These are phyloP conservation scores for Rubia yunnanensis DNA, from an alignment of 257 asterid species.

Conservation along the genomic window DNA sequence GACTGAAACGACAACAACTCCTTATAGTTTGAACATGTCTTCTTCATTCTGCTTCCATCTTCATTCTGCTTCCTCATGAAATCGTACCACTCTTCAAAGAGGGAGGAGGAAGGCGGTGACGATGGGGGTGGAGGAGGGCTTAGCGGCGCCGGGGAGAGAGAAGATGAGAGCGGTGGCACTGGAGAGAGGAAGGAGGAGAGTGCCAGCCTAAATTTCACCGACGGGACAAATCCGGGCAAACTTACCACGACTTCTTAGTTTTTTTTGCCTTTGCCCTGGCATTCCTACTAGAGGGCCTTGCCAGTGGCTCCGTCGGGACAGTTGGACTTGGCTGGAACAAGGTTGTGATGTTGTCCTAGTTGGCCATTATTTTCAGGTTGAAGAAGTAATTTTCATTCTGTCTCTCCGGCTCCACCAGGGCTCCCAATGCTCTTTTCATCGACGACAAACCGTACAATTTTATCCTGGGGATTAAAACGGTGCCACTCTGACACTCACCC, in stretches of 20 bases:
- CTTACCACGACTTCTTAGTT: constrained; percentile 21
- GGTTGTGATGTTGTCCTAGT: constrained; percentile 36
- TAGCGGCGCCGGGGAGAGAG: too few relatives aligned
- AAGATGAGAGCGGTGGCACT: too few relatives aligned
- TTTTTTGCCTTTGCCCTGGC: constrained; percentile 39
- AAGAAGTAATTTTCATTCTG: constrained; percentile 38
- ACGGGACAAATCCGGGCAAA: constrained; percentile 41
- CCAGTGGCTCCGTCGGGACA: constrained; percentile 10
- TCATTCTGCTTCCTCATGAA: too few relatives aligned
- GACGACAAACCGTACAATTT: constrained; percentile 13
- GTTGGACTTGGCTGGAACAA: constrained; percentile 41
- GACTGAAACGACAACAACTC: too few relatives aligned
- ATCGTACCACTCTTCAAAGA: too few relatives aligned
- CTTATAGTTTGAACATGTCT: too few relatives aligned
- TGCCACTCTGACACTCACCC: constrained; percentile 9
- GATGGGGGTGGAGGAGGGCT: too few relatives aligned
- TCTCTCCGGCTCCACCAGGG: not conserved
- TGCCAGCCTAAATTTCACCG: constrained; percentile 26
- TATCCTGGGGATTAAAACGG: constrained; percentile 3
- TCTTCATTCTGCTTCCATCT: too few relatives aligned
- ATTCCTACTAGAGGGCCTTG: constrained; percentile 29
- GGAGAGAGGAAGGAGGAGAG: too few relatives aligned
- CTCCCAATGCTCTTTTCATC: constrained; percentile 6
- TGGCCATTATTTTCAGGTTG: constrained; percentile 48
- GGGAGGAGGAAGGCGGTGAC: too few relatives aligned